Percentiles rank a stretch among this genome's conserved stretches.
Evolutionary conservation across 768 basidiomycete genomes (phyloP).

Genomic region (Termitomyces sp.): DNA sequence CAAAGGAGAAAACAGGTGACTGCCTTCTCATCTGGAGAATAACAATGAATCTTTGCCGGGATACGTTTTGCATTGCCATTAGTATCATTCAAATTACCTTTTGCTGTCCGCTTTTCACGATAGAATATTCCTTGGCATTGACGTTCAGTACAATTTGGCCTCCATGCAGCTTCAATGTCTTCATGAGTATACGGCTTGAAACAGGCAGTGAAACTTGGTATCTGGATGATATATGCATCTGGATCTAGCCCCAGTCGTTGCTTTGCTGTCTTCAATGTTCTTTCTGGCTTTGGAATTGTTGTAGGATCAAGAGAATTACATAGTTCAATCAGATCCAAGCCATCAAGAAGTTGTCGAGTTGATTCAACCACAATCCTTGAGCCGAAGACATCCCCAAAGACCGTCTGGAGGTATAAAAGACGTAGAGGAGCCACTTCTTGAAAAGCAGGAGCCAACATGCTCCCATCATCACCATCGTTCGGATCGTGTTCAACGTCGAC

Average conservation of each 20-base stretch:
- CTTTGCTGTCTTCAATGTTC: background rate
- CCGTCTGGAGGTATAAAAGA: background rate
- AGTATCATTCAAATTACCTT: background rate
- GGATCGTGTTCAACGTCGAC: background rate
- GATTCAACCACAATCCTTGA: background rate
- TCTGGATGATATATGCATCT: background rate
- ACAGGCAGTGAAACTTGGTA: background rate
- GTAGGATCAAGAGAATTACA: background rate
- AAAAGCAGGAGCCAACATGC: background rate
- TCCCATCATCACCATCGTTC: background rate
- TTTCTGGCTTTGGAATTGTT: background rate
- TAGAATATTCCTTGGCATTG: background rate
- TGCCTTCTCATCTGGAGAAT: background rate
- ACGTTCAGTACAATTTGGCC: background rate
- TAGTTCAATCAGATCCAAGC: background rate
- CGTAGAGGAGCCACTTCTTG: background rate
- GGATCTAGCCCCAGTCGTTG: background rate
- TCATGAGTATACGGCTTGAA: background rate
- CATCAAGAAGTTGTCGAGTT: background rate
- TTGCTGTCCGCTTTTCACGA: background rate
- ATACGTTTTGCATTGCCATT: background rate
- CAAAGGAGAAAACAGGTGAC: background rate
- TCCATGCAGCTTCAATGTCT: background rate
- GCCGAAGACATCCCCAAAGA: background rate
- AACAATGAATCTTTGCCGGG: background rate